Evolutionary conservation across 148 eudicot species (phyloP).

Genomic region (Rhododendron simsii): DNA sequence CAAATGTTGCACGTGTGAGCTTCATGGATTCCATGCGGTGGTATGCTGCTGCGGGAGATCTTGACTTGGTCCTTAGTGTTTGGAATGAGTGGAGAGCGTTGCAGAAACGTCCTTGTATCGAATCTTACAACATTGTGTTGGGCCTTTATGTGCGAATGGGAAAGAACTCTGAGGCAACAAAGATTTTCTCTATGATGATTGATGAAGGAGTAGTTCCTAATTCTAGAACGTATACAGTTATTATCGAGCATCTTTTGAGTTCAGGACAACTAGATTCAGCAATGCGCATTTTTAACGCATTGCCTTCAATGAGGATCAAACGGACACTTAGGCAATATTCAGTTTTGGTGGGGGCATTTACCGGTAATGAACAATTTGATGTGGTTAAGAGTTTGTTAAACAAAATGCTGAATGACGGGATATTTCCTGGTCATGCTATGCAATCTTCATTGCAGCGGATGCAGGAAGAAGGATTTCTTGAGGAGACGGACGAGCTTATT

Average conservation of each 20-base stretch:
- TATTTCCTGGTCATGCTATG: constrained; percentile 67
- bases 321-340: constrained; percentile 64
- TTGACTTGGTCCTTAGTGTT: constrained; percentile 49
- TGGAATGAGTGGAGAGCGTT: constrained; percentile 61
- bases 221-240: constrained; percentile 69
- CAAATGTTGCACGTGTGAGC: constrained; percentile 50
- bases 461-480: constrained; percentile 56
- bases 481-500: constrained; percentile 45
- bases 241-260: constrained; percentile 75
- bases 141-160: constrained; percentile 48
- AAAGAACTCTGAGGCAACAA: constrained; percentile 59
- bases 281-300: constrained; percentile 43
- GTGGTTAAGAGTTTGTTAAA: constrained; percentile 52
- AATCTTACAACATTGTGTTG: constrained; percentile 77
- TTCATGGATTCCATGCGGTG: constrained; percentile 65
- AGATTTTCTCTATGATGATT: constrained; percentile 46
- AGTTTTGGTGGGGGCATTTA: constrained; percentile 52
- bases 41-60: constrained; percentile 68
- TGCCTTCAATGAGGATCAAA: constrained; percentile 75
- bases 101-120: constrained; percentile 45
- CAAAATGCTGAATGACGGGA: constrained; percentile 64
- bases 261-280: constrained; percentile 46
- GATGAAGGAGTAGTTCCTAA: constrained; percentile 72
- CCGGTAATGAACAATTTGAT: constrained; percentile 34
- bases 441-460: constrained; percentile 43